Percentiles rank a stretch among this genome's conserved stretches.
These are phyloP conservation scores for Terana coerulea DNA, from an alignment of 768 basidiomycete species.

Conservation along the genomic window DNA sequence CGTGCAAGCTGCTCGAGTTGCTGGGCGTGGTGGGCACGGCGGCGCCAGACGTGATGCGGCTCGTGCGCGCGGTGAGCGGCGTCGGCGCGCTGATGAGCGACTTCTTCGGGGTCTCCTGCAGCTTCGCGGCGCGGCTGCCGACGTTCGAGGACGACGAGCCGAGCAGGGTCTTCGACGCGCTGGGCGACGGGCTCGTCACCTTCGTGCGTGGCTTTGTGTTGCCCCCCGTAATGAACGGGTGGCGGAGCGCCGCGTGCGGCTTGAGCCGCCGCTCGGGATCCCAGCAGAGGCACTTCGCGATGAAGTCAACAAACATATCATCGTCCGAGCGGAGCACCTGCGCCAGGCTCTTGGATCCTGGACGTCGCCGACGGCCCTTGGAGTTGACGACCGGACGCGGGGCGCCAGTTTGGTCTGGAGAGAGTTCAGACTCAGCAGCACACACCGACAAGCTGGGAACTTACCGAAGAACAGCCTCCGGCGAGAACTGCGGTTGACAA, in stretches of 20 bases:
- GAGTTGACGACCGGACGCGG: conserved; percentile 95
- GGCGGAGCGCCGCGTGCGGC: conserved; percentile 87
- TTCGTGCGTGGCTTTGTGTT: conserved; percentile 50
- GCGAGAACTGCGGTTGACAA: conserved; percentile 89
- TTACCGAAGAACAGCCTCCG: conserved; percentile 95
- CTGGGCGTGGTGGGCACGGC: conserved; percentile 56
- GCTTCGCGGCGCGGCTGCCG: conserved; percentile 46
- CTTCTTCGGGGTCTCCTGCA: conserved; percentile 80
- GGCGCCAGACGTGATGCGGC: conserved; percentile 50
- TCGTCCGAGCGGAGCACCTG: conserved; percentile 91
- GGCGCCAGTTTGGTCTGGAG: conserved; percentile 83
- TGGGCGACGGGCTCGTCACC: conserved; percentile 35
- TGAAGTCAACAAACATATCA: conserved; percentile 94
- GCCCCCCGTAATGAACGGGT: conserved; percentile 79
- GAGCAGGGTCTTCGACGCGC: conserved; percentile 50
- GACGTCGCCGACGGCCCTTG: conserved; percentile 89
- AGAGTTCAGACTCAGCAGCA: not conserved
- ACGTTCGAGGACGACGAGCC: conserved; percentile 54
- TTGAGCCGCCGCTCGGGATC: conserved; percentile 96
- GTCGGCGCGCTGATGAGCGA: conserved; percentile 87
- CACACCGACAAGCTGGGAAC: conserved; percentile 17
- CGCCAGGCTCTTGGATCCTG: conserved; percentile 85
- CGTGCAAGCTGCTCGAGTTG: conserved; percentile 41
- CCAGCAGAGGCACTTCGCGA: conserved; percentile 96
- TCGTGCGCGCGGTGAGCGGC: conserved; percentile 74